Base-by-base conservation (phyloP, 179 eudicot genomes). In the Monotropa hypopitys region DNA sequence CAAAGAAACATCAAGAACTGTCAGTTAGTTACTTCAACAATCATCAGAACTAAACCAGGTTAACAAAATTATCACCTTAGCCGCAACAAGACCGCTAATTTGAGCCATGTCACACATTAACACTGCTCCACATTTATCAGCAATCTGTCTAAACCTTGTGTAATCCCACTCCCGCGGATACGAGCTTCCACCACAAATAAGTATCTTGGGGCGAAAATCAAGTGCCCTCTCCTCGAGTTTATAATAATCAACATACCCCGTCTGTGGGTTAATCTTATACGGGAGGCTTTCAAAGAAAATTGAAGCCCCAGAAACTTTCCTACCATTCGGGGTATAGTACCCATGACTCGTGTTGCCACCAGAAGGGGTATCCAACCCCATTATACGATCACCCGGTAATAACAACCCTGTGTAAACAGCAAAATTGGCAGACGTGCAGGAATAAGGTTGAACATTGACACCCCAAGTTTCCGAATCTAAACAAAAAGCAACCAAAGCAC, bases 31-130 rank as follows among this genome's bases (percentile, higher is more conserved):
- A 54, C 65, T 73, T 53, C 45, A 54, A 20, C 3, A 1, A 6
- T 12, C 13, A 13, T 47, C 38, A 71, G 62, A 51, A 33, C 16
- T 28, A 7, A 35, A 67, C 20, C 15, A 51, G 23, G 18, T 12
- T 50, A 30, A 61, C 6, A 53, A 68, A 83, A 54, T 54, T 42
- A 49, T 72, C 80, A 92, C 97, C 93, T 92, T 90, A 53, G 97
- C 97, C 30, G 92, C 96, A 86, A 92, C 82, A 73, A 92, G 91
- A 38, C 97, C 97, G 74, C 97, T 92, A 70, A 89, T 91, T 66
- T 92, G 97, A 81, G 97, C 98, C 98, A 93, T 93, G 77, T 93
- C 98, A 75, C 94, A 91, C 94, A 93, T 84, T 84, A 92, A 84
- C 26, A 88, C 82, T 0, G 97, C 92, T 66, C 97, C 90, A 82